A percentile compares a stretch with the other conserved stretches of the same genome.
These are phyloP conservation scores for Calvatia gigantea DNA, from an alignment of 768 basidiomycete species.

Conservation along the genomic window DNA sequence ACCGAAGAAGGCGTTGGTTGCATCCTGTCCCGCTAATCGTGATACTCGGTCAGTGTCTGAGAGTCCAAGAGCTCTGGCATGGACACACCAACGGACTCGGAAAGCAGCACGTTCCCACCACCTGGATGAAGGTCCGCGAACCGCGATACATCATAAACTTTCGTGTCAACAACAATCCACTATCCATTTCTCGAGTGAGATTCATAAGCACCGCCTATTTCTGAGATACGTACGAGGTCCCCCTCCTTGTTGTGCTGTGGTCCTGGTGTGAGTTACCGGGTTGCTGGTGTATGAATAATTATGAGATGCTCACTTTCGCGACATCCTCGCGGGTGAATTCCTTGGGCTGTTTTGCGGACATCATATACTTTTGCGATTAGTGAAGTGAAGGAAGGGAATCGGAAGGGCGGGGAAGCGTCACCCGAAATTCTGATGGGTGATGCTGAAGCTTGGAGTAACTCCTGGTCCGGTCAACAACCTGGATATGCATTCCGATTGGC, in stretches of 20 bases:
- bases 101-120: conserved; percentile 70
- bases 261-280: not conserved
- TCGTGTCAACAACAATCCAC: conserved; percentile 83
- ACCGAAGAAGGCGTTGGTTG: conserved; percentile 29
- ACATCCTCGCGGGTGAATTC: conserved; percentile 60
- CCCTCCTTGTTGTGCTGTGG: conserved; percentile 83
- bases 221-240: conserved; percentile 57
- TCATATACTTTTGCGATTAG: not conserved
- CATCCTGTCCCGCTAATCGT: conserved; percentile 62
- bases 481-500: conserved; percentile 7
- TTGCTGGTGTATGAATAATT: not conserved
- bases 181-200: conserved; percentile 22
- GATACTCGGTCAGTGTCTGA: not conserved
- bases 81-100: conserved; percentile 57
- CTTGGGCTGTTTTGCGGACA: conserved; percentile 18
- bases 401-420: not conserved
- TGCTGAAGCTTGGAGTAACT: too few relatives aligned
- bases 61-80: not conserved
- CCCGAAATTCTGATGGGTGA: too few relatives aligned
- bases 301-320: conserved; percentile 45
- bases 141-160: conserved; percentile 76
- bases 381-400: not conserved
- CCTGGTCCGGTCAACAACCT: not conserved
- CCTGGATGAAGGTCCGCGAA: conserved; percentile 87
- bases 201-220: not conserved